Base-by-base conservation (phyloP, 305 asterid species). In the Rubia peregrina region DNA sequence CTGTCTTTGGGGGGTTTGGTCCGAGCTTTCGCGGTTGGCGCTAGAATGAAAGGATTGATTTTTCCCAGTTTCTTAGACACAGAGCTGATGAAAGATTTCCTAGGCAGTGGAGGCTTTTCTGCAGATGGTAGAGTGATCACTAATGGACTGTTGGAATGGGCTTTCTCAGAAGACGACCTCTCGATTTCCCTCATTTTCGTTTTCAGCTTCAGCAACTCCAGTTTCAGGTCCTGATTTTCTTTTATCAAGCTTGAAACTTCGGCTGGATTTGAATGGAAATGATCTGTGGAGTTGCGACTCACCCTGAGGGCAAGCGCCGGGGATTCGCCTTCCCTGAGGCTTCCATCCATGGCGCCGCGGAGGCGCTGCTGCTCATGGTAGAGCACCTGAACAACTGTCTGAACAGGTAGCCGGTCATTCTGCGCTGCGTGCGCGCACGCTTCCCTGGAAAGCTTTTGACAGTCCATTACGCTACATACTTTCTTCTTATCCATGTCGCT, bases 351-450 rank as follows among this genome's bases (percentile, higher is more conserved):
- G 70, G 71, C 90, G 48, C 87, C 95, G 46, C 93, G 78, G 3
- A 87, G 88, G 21, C 93, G 93, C 76, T 88, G 97, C 65, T 91
- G 96, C 85, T 94, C 98, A 68, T 89, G 82, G 86, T 88, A 88
- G 33, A 94, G 95, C 46, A 94, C 99, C 79, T 91, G 97, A 33
- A 94, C 95, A 0, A 88, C 89, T 0, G 89, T 91, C 62, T 91
- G 97, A 61, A 86, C 99, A 0, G 99, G 96, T 7, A 91, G 89
- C 73, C 97, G 69, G 76, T 89, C 96, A 67, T 89, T 94, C 74
- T 91, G 97, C 49, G 98, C 93, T 9, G 95, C 97, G 71, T 94
- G 99, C 0, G 96, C 96, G 8, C 95, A 86, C 14, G 97, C 97
- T 75, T 91, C 96, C 2, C 90, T 85, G 7, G 98, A 91, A 5